These are phyloP conservation scores for Nicotiana tomentosiformis DNA, from an alignment of 257 asterid genomes.

Conservation along the genomic window DNA sequence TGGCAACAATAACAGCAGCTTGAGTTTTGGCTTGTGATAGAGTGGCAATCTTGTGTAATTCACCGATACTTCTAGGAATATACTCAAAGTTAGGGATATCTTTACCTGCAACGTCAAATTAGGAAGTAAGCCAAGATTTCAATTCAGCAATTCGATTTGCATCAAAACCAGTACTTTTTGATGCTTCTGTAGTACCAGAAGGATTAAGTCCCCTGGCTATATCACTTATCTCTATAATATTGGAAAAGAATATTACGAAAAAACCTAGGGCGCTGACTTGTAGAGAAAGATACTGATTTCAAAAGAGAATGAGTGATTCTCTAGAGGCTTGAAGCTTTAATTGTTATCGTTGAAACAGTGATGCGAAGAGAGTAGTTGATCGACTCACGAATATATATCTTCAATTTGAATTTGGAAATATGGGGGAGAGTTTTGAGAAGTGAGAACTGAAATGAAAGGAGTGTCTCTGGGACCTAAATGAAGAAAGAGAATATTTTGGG, in stretches of 20 bases:
- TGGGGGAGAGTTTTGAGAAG: no score
- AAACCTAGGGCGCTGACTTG: background rate
- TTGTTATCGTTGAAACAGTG: no score
- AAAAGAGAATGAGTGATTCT: background rate
- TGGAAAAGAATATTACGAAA: no score
- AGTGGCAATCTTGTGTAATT: conserved; percentile 67
- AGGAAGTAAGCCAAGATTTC: conserved; percentile 78
- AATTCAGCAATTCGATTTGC: conserved; percentile 78
- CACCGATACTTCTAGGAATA: conserved; percentile 75
- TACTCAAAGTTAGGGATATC: conserved; percentile 90
- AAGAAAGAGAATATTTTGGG: no score
- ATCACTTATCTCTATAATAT: conserved; percentile 48
- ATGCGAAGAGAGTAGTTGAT: no score
- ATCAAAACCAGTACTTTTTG: conserved; percentile 61
- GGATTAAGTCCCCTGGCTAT: conserved; percentile 19
- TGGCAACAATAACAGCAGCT: conserved; percentile 84
- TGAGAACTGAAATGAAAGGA: no score
- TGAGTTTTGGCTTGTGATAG: conserved; percentile 93
- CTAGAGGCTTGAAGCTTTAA: no score
- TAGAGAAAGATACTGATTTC: background rate
- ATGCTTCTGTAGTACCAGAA: conserved; percentile 31
- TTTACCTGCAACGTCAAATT: conserved; percentile 82
- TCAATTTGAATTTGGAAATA: background rate
- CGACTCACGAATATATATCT: background rate
- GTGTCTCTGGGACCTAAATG: no score